Evolutionary conservation across 768 basidiomycete species (phyloP).

Genomic region (Chalciporus pseudorubinellus): DNA sequence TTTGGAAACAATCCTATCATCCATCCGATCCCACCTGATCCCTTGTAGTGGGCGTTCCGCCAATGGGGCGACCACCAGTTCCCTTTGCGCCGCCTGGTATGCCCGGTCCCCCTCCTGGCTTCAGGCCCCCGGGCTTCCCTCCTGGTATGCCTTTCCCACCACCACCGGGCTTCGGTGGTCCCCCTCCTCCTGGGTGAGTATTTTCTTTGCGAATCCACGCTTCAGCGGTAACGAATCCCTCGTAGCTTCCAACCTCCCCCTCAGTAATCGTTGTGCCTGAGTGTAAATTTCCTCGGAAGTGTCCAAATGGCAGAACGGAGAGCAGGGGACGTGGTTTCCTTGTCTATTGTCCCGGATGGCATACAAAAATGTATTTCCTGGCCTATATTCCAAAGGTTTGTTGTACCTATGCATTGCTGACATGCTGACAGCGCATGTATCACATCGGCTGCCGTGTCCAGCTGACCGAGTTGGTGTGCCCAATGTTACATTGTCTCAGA

Average conservation of each 20-base stretch:
- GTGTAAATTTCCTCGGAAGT: conserved; percentile 11
- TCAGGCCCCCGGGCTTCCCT: conserved; percentile 81
- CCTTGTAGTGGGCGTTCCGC: conserved; percentile 54
- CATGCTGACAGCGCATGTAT: conserved; percentile 21
- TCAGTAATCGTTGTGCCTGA: conserved; percentile 28
- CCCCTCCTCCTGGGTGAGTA: conserved; percentile 82
- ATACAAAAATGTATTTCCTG: conserved; percentile 27
- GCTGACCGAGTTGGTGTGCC: conserved; percentile 20
- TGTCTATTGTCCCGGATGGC: conserved; percentile 19
- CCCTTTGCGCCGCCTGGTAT: conserved; percentile 66
- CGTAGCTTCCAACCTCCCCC: conserved; percentile 49
- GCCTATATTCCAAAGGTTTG: conserved; percentile 23
- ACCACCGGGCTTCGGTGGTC: conserved; percentile 76
- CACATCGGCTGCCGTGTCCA: conserved; percentile 19
- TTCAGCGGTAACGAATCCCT: conserved; percentile 4
- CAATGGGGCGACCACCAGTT: conserved; percentile 68
- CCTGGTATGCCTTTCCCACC: conserved; percentile 78
- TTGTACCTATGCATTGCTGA: conserved; percentile 30
- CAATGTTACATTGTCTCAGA: conserved; percentile 14
- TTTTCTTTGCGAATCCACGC: neutral
- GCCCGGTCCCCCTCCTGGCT: conserved; percentile 84
- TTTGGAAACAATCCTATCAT: conserved; percentile 15
- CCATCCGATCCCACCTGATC: conserved; percentile 5
- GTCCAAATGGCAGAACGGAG: conserved; percentile 19
- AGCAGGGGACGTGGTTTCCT: conserved; percentile 26